Conservation (phyloP, 805 yeast genomes). For the Zygosaccharomyces bisporus region DNA sequence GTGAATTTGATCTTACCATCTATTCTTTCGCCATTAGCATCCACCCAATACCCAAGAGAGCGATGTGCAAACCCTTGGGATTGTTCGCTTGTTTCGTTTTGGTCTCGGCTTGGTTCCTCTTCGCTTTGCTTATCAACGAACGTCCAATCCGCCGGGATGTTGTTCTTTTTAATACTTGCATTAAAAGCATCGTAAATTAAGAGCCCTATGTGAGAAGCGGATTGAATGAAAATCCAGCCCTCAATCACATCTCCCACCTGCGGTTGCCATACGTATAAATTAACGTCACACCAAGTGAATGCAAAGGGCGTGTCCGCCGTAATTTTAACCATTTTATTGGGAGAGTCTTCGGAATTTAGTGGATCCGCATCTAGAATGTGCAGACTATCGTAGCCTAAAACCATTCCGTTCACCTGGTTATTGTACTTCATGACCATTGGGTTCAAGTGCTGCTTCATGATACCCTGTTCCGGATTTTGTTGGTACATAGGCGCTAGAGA, state of each 20-base stretch:
- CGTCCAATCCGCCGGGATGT: slow-evolving; percentile 82
- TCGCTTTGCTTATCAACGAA: slow-evolving; percentile 79
- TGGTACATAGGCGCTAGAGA: slow-evolving; percentile 84
- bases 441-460: slow-evolving; percentile 84
- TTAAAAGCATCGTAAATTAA: slow-evolving; percentile 91
- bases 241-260: slow-evolving; percentile 80
- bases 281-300: slow-evolving; percentile 81
- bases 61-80: slow-evolving; percentile 33
- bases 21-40: slow-evolving; percentile 64
- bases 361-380: slow-evolving; percentile 45
- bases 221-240: slow-evolving; percentile 87
- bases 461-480: slow-evolving; percentile 68
- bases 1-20: slow-evolving; percentile 81
- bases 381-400: slow-evolving; percentile 72
- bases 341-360: slow-evolving; percentile 38
- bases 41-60: slow-evolving; percentile 86
- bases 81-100: slow-evolving; percentile 13
- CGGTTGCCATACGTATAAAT: slow-evolving; percentile 86
- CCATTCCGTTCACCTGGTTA: slow-evolving; percentile 71
- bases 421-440: slow-evolving; percentile 83
- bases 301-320: slow-evolving; percentile 82
- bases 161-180: slow-evolving; percentile 81
- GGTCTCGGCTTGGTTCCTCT: slow-evolving; percentile 25
- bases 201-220: slow-evolving; percentile 91
- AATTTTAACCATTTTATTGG: slow-evolving; percentile 56